Base-by-base conservation (phyloP, 2,329 filamentous ascomycete species). In the Beauveria sp. region DNA sequence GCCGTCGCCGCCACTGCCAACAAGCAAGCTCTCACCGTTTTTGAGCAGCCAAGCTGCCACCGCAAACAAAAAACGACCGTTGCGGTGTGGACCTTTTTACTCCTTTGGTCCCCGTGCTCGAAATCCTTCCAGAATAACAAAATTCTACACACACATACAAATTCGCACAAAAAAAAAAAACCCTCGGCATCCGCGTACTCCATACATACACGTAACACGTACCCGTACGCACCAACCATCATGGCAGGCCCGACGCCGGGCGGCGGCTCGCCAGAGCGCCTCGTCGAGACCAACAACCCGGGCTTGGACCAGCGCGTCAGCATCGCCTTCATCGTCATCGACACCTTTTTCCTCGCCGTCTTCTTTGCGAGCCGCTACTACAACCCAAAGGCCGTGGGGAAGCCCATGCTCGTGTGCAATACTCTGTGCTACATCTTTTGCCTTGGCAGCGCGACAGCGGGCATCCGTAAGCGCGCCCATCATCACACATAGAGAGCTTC, bases 321-420 rank as follows among this genome's bases (percentile, higher is more conserved):
- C 58, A 63, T 63, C 53, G 53, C 58, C 40, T 63, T 63, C 24
- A 49, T 57, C 43, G 34, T 63, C 20, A 61, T 63, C 20, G 42
- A 63, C 28, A 61, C 62, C 30, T 18, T 63, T n/a, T 63, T 63
- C 53, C 58, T 63, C 20, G 43, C 55, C 26, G n/a, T 63, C n/a
- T 63, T 63, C 43, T 63, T 55, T 16, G 46, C 43, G 7, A 63
- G 62, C 54, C 52, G 58, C 30, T 58, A 63, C 42, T 61, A 46
- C 24, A 63, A 63, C 42, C 58, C 58, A 5, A 63, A 63, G 42
- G 62, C 62, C 14, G 43, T 63, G 14, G 58, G 62, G 20, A 46
- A n/a, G 24, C 62, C 58, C 12, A 63, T 63, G 62, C 49, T 63
- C 14, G 16, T 58, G 14, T 63, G 58, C 53, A 63, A 61, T 26